Evolutionary conservation across 495 filamentous ascomycete genomes (phyloP).

Genomic region (Penicillium cataractarum): DNA sequence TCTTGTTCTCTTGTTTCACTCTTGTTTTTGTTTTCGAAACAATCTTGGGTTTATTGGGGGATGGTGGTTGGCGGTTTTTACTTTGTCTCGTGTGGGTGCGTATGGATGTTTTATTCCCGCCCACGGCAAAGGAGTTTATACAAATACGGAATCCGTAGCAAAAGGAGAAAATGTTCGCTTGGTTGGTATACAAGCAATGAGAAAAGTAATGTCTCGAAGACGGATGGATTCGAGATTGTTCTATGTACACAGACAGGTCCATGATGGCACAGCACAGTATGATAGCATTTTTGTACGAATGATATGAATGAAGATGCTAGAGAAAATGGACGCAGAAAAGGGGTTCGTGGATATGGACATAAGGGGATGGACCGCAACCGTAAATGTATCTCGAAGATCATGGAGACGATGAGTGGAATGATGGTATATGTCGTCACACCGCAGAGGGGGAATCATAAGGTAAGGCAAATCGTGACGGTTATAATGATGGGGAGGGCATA

Average conservation of each 20-base stretch:
- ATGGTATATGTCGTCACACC: conserved; percentile 24
- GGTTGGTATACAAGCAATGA: neutral
- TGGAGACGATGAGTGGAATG: neutral
- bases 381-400: conserved; percentile 3
- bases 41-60: neutral
- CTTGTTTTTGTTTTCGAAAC: neutral
- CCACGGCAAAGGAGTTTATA: neutral
- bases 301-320: conserved; percentile 20
- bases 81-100: conserved; percentile 2
- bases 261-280: conserved; percentile 5
- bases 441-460: conserved; percentile 39
- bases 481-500: conserved; percentile 1
- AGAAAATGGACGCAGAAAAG: neutral
- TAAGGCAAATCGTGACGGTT: conserved; percentile 20
- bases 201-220: conserved; percentile 2
- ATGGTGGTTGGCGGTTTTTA: neutral
- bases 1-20: neutral
- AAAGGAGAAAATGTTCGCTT: neutral
- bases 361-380: neutral
- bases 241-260: conserved; percentile 31
- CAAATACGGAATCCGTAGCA: neutral
- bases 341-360: neutral
- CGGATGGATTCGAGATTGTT: conserved; percentile 14
- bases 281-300: conserved; percentile 25
- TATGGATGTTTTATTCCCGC: neutral